Conservation (phyloP, 2,329 filamentous ascomycete genomes). For the Claviceps paspali region DNA sequence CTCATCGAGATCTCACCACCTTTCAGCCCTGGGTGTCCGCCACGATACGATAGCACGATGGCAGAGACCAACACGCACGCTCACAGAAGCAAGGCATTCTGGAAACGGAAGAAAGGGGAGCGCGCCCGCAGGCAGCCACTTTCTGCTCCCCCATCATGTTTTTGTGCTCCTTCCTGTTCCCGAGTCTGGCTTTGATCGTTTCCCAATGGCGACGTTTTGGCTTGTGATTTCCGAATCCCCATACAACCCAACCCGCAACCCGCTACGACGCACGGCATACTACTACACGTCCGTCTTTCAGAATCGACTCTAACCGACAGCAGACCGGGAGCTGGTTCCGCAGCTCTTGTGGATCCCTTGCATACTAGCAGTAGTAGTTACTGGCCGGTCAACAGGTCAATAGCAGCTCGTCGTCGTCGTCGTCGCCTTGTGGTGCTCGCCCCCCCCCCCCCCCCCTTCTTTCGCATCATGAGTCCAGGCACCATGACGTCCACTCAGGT, state of each 20-base stretch:
- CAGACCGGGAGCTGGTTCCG: background rate
- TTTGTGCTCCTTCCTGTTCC: background rate
- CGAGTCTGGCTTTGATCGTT: background rate
- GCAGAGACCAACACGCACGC: no score
- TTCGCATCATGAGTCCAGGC: constrained; percentile 38
- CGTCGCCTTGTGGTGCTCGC: no score
- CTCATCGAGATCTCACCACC: no score
- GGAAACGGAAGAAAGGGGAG: background rate
- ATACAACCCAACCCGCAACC: no score
- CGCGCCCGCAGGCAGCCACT: background rate
- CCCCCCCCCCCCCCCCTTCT: constrained; percentile 15
- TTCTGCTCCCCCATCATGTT: background rate
- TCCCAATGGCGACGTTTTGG: background rate
- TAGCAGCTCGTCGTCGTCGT: background rate
- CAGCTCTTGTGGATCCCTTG: constrained; percentile 3
- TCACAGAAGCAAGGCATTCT: no score
- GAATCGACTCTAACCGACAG: background rate
- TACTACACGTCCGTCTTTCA: background rate
- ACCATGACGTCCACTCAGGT: constrained; percentile 56
- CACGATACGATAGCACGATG: no score
- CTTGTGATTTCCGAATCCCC: background rate
- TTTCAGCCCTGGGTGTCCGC: no score
- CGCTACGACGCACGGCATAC: no score
- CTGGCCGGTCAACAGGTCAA: background rate
- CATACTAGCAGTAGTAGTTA: background rate